Conservation (phyloP, 106 monocot genomes). For the Vanilla planifolia region DNA sequence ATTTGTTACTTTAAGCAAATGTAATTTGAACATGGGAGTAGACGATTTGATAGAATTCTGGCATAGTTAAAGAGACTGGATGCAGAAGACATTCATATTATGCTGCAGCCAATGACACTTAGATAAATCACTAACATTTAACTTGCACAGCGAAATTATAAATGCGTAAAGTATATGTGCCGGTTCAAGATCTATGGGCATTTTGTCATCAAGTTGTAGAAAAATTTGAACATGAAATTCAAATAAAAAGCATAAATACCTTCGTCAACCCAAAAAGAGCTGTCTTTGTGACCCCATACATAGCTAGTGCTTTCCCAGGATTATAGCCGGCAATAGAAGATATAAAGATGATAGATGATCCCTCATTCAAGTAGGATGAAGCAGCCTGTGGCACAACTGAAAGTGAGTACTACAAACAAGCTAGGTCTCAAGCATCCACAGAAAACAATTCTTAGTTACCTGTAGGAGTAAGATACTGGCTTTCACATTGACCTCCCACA, state of each 20-base stretch:
- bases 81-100: too few relatives aligned
- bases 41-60: too few relatives aligned
- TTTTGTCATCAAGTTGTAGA: not conserved
- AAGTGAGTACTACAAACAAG: not conserved
- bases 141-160: too few relatives aligned
- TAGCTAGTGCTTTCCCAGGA: constrained; percentile 43
- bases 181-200: not conserved
- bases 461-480: constrained; percentile 67
- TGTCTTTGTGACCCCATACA: constrained; percentile 97
- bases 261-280: constrained; percentile 94
- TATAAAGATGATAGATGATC: constrained; percentile 80
- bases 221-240: not conserved
- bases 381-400: constrained; percentile 35
- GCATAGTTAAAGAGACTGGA: too few relatives aligned
- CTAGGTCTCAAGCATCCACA: not conserved
- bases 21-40: too few relatives aligned
- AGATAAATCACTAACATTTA: too few relatives aligned
- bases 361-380: constrained; percentile 60
- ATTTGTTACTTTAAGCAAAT: too few relatives aligned
- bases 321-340: constrained; percentile 79
- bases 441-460: constrained; percentile 19
- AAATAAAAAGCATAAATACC: constrained; percentile 39
- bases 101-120: too few relatives aligned
- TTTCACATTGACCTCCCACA: constrained; percentile 98
- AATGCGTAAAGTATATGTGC: not conserved